phyloP scores from a whole-genome alignment of 257 asterid genomes.

The Solanum sejunctum region DNA sequence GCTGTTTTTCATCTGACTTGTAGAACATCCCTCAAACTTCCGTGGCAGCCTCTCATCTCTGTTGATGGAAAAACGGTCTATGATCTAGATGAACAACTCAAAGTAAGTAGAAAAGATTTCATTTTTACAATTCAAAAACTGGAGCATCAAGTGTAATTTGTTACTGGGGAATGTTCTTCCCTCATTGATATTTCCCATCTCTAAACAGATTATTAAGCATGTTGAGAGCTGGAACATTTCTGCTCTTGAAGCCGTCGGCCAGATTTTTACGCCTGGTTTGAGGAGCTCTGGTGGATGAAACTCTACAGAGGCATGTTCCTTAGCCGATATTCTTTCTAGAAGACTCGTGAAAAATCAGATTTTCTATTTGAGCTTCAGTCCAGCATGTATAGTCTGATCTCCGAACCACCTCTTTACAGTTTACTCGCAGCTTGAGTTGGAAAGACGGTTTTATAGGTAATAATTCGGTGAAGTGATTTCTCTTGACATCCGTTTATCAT shows the following conservation, averaged over 20 bases:
- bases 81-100: constrained; percentile 33
- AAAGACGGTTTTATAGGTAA: neutral
- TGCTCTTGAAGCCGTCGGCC: constrained; percentile 67
- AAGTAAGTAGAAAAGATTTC: constrained; percentile 20
- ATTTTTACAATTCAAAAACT: neutral
- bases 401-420: neutral
- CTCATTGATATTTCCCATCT: neutral
- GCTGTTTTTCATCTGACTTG: constrained; percentile 2
- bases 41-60: constrained; percentile 63
- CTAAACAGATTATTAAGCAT: constrained; percentile 49
- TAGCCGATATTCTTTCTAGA: neutral
- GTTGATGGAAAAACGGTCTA: constrained; percentile 59
- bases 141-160: neutral
- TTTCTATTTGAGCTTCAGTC: neutral
- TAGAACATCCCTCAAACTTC: constrained; percentile 72
- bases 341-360: neutral
- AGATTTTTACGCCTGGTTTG: constrained; percentile 52
- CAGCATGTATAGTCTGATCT: neutral
- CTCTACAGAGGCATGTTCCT: neutral
- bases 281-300: constrained; percentile 14
- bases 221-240: constrained; percentile 71
- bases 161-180: neutral
- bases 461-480: neutral
- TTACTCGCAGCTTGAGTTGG: neutral
- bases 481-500: neutral